phyloP scores from a whole-genome alignment of 768 basidiomycete genomes.

The Chiua virens region DNA sequence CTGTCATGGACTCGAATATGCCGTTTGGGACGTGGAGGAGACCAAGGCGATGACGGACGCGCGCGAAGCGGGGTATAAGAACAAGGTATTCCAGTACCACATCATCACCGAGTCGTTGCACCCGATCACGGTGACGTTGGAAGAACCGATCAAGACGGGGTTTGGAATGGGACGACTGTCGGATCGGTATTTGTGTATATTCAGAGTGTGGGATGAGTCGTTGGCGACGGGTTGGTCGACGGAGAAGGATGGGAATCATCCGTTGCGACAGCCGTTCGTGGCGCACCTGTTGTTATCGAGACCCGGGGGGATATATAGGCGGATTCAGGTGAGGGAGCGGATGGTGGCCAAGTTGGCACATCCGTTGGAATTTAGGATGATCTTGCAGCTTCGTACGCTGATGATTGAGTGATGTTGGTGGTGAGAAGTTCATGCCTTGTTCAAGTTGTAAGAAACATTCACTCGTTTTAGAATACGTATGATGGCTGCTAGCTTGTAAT shows the following conservation, averaged over 20 bases:
- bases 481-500: too few relatives aligned
- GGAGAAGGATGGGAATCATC: constrained; percentile 13
- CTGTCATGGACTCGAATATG: constrained; percentile 22
- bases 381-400: constrained; percentile 15
- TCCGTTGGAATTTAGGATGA: constrained; percentile 13
- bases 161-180: constrained; percentile 14
- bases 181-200: constrained; percentile 15
- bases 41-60: constrained; percentile 11
- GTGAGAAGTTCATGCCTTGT: neutral
- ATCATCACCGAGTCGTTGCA: constrained; percentile 16
- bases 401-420: constrained; percentile 16
- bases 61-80: neutral
- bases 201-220: constrained; percentile 23
- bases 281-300: constrained; percentile 16
- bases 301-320: constrained; percentile 18
- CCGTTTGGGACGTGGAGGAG: constrained; percentile 15
- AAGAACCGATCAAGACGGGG: constrained; percentile 20
- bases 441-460: too few relatives aligned
- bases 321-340: constrained; percentile 16
- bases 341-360: constrained; percentile 20
- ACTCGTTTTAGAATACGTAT: too few relatives aligned
- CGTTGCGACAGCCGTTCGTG: constrained; percentile 20
- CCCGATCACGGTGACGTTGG: constrained; percentile 20
- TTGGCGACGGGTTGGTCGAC: constrained; percentile 7
- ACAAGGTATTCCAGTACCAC: constrained; percentile 14